Percentiles rank a stretch among this genome's conserved stretches.
phyloP scores from a whole-genome alignment of 202 grass and related monocot genomes.

The Panicum hallii region DNA sequence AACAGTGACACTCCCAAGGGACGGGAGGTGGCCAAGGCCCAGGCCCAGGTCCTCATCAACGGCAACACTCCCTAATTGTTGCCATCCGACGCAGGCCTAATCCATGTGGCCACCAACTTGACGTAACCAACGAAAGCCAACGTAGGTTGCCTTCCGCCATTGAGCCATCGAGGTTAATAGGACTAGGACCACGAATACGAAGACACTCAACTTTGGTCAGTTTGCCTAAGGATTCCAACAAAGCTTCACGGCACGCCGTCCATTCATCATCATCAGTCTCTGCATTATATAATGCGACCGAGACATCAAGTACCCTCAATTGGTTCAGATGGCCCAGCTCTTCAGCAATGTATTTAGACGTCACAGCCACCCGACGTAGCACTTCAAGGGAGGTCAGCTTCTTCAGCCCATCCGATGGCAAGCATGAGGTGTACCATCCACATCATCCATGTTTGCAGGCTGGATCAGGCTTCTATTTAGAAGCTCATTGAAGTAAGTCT shows the following conservation, averaged over 20 bases:
- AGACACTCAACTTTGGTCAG: neutral
- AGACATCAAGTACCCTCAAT: neutral
- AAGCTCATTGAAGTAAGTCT: no score
- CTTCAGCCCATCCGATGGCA: neutral
- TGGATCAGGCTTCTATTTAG: no score
- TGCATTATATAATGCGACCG: no score
- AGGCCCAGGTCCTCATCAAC: no score
- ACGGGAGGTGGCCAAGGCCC: no score
- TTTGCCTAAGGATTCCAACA: neutral
- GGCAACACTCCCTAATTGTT: no score
- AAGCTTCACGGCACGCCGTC: no score
- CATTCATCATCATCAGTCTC: no score
- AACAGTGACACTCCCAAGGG: no score
- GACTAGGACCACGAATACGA: no score
- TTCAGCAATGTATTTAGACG: neutral
- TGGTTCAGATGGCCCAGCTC: neutral
- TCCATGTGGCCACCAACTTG: neutral
- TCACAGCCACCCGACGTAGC: accelerated
- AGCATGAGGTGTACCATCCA: neutral
- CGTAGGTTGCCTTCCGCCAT: neutral
- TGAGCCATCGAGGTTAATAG: no score
- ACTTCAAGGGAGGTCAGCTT: neutral
- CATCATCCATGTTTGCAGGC: neutral
- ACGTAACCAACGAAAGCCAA: no score
- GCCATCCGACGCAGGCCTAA: neutral